Conservation (phyloP, 73 alveolate genomes). For the Symbiodinium pilosum region DNA sequence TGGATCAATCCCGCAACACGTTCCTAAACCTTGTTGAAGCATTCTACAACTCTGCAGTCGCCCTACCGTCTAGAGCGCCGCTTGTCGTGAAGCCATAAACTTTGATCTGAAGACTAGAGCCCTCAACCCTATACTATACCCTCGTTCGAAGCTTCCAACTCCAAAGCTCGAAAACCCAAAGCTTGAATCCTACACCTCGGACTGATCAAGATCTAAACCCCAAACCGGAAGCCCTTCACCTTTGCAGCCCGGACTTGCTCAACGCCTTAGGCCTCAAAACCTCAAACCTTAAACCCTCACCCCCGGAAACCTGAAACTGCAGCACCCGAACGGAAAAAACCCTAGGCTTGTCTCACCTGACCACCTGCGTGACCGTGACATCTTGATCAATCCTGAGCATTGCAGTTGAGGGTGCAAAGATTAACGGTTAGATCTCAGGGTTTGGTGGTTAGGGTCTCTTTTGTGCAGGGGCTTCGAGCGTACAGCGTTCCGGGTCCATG, state of each 20-base stretch:
- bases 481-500: background rate
- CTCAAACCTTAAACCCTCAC: background rate
- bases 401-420: background rate
- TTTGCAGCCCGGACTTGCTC: too few species aligned
- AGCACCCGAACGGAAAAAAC: background rate
- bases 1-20: too few species aligned
- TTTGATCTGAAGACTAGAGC: too few species aligned
- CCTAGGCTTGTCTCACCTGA: background rate
- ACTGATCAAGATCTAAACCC: too few species aligned
- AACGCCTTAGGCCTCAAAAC: background rate
- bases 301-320: background rate
- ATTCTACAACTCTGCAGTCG: too few species aligned
- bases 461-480: background rate
- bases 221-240: background rate
- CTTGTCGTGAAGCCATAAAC: too few species aligned
- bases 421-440: background rate
- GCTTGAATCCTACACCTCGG: background rate
- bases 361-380: background rate
- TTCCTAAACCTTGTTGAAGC: too few species aligned
- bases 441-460: background rate
- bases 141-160: background rate
- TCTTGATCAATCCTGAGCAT: background rate
- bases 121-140: too few species aligned
- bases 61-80: too few species aligned
- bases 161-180: background rate